phyloP scores from a whole-genome alignment of 106 monocot species.

The Posidonia australis region DNA sequence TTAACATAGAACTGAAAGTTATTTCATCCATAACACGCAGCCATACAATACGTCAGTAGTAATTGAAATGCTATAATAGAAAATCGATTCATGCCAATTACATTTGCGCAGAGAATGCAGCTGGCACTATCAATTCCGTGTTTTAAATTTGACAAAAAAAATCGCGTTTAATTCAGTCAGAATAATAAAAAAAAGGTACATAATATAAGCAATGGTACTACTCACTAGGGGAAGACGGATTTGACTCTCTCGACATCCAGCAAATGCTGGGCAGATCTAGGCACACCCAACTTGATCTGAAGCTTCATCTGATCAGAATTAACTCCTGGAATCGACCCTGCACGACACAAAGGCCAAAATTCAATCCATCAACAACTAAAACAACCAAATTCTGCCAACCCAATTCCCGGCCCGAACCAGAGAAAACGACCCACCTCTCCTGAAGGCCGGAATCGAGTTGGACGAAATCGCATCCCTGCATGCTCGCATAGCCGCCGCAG shows the following conservation, averaged over 20 bases:
- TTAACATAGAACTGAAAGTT: no score
- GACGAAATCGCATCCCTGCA: conserved; percentile 92
- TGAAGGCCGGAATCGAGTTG: conserved; percentile 93
- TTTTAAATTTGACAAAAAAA: no score
- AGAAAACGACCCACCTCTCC: conserved; percentile 30
- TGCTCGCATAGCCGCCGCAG: conserved; percentile 78
- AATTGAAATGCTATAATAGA: no score
- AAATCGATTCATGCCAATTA: no score
- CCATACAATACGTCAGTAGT: no score
- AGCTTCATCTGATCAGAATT: conserved; percentile 90
- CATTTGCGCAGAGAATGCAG: no score
- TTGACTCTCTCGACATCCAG: conserved; percentile 80
- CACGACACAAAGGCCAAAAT: neutral
- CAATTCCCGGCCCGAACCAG: neutral
- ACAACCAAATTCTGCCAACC: neutral
- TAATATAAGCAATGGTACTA: neutral
- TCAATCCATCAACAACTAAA: neutral
- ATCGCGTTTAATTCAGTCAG: no score
- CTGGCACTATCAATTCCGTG: no score
- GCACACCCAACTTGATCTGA: conserved; percentile 73
- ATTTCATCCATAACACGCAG: no score
- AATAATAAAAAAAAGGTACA: no score
- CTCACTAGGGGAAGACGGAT: conserved; percentile 95
- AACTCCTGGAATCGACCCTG: conserved; percentile 95
- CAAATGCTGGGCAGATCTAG: conserved; percentile 51